A percentile compares a stretch with the other conserved stretches of the same genome.
These are phyloP conservation scores for Cladobotryum mycophilum DNA, from an alignment of 2,329 filamentous ascomycete species.

Conservation along the genomic window DNA sequence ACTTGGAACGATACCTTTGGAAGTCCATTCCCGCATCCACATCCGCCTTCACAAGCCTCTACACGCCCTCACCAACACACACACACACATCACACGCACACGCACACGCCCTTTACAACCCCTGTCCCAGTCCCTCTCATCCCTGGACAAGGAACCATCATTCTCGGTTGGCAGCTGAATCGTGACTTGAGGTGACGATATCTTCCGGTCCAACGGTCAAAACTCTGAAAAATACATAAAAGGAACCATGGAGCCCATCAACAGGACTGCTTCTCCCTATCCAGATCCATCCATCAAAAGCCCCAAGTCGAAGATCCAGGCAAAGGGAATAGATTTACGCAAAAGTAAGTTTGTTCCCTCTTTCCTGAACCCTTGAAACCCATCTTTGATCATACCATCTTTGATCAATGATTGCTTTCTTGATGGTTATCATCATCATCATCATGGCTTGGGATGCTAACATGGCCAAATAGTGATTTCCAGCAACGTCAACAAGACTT, in stretches of 20 bases:
- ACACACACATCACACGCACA: constrained; percentile 7
- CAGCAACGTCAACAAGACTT: constrained; percentile 78
- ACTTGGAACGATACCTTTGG: no score
- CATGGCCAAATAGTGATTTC: constrained; percentile 34
- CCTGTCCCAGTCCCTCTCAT: no score
- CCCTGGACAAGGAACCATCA: constrained; percentile 1
- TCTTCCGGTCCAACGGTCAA: neutral
- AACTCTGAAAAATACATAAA: constrained; percentile 32
- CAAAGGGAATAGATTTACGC: constrained; percentile 33
- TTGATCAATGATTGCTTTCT: neutral
- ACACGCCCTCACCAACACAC: no score
- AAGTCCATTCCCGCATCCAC: neutral
- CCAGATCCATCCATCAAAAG: constrained; percentile 33
- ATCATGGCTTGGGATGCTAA: constrained; percentile 8
- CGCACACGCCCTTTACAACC: neutral
- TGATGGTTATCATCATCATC: neutral
- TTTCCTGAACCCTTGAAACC: neutral
- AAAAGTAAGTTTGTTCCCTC: constrained; percentile 31
- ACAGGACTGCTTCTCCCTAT: constrained; percentile 33
- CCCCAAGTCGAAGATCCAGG: constrained; percentile 33
- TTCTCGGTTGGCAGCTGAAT: constrained; percentile 9
- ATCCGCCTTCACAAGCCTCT: neutral
- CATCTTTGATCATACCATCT: neutral
- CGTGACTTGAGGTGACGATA: neutral
- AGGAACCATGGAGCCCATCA: constrained; percentile 35